Percentiles rank a stretch among this genome's conserved stretches.
phyloP scores from a whole-genome alignment of 306 rosid genomes.

The Astragalus glycyphyllos region DNA sequence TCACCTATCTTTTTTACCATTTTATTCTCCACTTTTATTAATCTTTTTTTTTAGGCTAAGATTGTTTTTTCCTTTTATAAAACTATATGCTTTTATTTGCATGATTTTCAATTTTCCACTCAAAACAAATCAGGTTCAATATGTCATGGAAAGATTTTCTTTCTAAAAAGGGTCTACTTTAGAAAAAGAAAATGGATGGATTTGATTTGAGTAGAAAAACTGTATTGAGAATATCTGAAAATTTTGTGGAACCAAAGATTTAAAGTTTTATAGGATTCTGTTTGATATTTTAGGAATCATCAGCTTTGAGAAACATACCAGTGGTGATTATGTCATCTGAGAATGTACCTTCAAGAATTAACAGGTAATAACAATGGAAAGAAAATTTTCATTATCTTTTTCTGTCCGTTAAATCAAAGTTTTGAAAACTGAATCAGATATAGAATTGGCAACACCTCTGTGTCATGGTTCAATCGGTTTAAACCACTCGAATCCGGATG shows the following conservation, averaged over 20 bases:
- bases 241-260: slow-evolving; percentile 39
- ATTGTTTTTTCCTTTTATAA: no score
- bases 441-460: no score
- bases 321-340: slow-evolving; percentile 98
- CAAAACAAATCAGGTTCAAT: slow-evolving; percentile 46
- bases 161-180: slow-evolving; percentile 31
- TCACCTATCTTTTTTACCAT: slow-evolving; percentile 39
- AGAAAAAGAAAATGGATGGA: slow-evolving; percentile 30
- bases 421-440: no score
- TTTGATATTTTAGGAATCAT: slow-evolving; percentile 79
- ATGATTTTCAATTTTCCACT: slow-evolving; percentile 45
- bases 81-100: background rate
- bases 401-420: no score
- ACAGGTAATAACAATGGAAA: slow-evolving; percentile 53
- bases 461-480: no score
- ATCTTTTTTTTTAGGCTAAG: slow-evolving; percentile 14
- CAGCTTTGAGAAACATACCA: slow-evolving; percentile 85
- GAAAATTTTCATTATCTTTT: background rate
- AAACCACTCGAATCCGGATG: no score
- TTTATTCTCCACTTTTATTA: slow-evolving; percentile 42
- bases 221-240: slow-evolving; percentile 37
- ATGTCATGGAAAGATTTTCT: slow-evolving; percentile 40
- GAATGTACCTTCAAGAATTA: slow-evolving; percentile 92
- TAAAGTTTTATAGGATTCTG: slow-evolving; percentile 43
- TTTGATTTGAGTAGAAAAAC: slow-evolving; percentile 34